Evolutionary conservation across 495 filamentous ascomycete species (phyloP).

Genomic region (Tuber melanosporum): DNA sequence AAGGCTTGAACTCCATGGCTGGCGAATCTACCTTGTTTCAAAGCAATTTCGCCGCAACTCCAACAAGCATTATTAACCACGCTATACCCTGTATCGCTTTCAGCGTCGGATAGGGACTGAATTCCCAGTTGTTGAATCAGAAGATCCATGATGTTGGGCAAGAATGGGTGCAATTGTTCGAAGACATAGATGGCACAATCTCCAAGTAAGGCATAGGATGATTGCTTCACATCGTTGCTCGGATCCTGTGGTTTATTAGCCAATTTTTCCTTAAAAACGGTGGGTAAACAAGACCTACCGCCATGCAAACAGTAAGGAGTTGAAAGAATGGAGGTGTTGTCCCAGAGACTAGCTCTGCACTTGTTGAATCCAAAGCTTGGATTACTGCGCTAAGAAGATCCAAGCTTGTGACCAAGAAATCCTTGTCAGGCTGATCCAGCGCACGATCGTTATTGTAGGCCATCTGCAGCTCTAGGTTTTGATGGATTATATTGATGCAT

Average conservation of each 20-base stretch:
- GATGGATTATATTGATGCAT: conserved; percentile 83
- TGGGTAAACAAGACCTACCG: conserved; percentile 21
- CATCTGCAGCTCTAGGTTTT: conserved; percentile 73
- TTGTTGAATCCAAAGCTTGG: conserved; percentile 78
- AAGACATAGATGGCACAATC: conserved; percentile 97
- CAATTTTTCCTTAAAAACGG: conserved; percentile 2
- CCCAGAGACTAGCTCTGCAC: conserved; percentile 63
- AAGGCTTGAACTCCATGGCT: background rate
- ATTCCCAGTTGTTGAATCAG: conserved; percentile 84
- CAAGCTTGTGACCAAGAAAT: conserved; percentile 93
- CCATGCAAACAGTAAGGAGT: conserved; percentile 83
- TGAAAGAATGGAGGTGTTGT: conserved; percentile 83
- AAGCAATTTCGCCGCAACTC: conserved; percentile 89
- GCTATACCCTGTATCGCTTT: conserved; percentile 70
- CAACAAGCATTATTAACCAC: conserved; percentile 98
- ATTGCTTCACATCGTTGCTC: conserved; percentile 90
- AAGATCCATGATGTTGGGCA: conserved; percentile 66
- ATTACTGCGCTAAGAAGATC: conserved; percentile 92
- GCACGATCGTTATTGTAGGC: conserved; percentile 56
- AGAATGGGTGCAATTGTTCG: conserved; percentile 65
- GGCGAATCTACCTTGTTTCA: conserved; percentile 56
- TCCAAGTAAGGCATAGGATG: conserved; percentile 88
- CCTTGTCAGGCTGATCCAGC: conserved; percentile 83
- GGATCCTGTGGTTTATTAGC: conserved; percentile 53
- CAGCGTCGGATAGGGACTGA: conserved; percentile 64